Percentiles rank a stretch among this genome's conserved stretches.
Conservation (phyloP, 1,284 basidiomycete species). For the Fistulina hepatica region DNA sequence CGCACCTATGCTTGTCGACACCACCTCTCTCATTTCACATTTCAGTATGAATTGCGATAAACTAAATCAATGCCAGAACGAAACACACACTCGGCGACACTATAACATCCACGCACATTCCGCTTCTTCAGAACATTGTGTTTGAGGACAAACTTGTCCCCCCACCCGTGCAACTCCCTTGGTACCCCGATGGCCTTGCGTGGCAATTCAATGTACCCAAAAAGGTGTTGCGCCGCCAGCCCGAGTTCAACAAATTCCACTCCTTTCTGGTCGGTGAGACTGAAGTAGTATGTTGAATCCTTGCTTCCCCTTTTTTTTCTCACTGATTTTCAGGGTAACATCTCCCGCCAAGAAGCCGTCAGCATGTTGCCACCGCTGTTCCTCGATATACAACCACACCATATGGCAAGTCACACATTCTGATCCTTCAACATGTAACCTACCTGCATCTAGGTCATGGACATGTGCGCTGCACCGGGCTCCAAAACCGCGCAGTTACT, state of each 20-base stretch:
- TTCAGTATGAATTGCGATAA: too few species aligned
- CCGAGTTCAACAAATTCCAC: constrained; percentile 96
- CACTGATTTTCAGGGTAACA: constrained; percentile 62
- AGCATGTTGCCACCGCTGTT: constrained; percentile 98
- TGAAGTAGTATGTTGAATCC: constrained; percentile 64
- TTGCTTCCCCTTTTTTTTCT: not conserved
- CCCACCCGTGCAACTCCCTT: constrained; percentile 79
- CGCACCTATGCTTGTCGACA: constrained; percentile 1
- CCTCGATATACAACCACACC: constrained; percentile 88
- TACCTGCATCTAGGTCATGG: constrained; percentile 56
- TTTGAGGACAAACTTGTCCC: constrained; percentile 71
- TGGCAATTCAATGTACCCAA: constrained; percentile 96
- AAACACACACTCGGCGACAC: constrained; percentile 63
- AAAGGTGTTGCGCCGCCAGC: constrained; percentile 78
- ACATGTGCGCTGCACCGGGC: constrained; percentile 99
- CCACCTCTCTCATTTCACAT: constrained; percentile 1
- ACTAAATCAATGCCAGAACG: constrained; percentile 40
- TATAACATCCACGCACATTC: constrained; percentile 71
- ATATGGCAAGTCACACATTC: constrained; percentile 42
- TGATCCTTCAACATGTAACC: constrained; percentile 3
- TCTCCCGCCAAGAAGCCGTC: constrained; percentile 95
- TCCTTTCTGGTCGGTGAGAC: constrained; percentile 97
- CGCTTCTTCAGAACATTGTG: constrained; percentile 60
- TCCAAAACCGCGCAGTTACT: constrained; percentile 94
- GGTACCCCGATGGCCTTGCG: constrained; percentile 84